These are phyloP conservation scores for Agapanthus africanus DNA, from an alignment of 106 monocot genomes.

Conservation along the genomic window DNA sequence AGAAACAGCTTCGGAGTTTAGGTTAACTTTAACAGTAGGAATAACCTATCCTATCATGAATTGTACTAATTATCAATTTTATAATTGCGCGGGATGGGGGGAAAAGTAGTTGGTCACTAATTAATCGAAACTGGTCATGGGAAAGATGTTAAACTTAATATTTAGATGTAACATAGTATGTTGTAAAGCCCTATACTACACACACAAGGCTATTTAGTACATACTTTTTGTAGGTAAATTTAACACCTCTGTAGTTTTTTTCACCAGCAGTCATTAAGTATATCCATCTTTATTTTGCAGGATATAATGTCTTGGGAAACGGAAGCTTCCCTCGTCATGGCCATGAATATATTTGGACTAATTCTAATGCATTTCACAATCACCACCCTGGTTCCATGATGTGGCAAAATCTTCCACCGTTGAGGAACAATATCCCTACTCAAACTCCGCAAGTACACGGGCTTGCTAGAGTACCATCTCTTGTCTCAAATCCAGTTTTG, in stretches of 20 bases:
- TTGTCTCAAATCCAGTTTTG: slow-evolving; percentile 32
- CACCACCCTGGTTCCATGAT: slow-evolving; percentile 24
- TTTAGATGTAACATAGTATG: too few species aligned
- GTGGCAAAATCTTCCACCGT: slow-evolving; percentile 54
- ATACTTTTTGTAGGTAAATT: too few species aligned
- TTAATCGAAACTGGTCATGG: too few species aligned
- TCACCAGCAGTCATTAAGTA: background rate
- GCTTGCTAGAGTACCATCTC: slow-evolving; percentile 60
- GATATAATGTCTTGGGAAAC: slow-evolving; percentile 37
- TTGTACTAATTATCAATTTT: too few species aligned
- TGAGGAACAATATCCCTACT: slow-evolving; percentile 30
- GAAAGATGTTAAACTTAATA: too few species aligned
- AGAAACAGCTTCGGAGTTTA: too few species aligned
- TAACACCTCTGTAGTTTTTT: background rate
- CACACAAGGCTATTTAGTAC: too few species aligned
- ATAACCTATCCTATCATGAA: too few species aligned
- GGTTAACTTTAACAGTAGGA: too few species aligned
- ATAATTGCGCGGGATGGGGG: too few species aligned
- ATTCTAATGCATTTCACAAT: slow-evolving; percentile 35
- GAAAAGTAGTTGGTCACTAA: too few species aligned
- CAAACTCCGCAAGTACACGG: slow-evolving; percentile 40
- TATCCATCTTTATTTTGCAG: slow-evolving; percentile 19
- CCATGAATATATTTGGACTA: slow-evolving; percentile 56
- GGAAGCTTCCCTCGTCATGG: slow-evolving; percentile 56
- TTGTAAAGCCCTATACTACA: too few species aligned